Evolutionary conservation across 2,329 filamentous ascomycete species (phyloP), one percentile per base, ranked within the genome.

Genomic region (Trichoderma endophyticum): DNA sequence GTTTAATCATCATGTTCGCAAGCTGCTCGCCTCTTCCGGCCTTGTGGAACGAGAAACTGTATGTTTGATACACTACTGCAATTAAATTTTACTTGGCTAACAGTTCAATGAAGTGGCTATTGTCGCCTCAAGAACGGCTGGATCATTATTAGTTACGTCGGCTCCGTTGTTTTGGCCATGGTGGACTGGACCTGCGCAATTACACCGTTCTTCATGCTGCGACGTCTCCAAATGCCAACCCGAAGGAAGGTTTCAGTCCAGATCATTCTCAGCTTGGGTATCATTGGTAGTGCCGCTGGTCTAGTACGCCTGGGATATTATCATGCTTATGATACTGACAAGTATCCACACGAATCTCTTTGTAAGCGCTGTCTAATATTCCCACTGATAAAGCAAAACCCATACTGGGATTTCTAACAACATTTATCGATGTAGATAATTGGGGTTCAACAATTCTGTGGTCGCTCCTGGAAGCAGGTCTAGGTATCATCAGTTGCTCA

Each of bases 131-230:
- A 61, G 8, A 4, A 57, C 21, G 64, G 64, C 8, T 67, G 64
- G 64, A 54, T 67, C 64, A 67, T 57, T 21, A 67, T 67, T n/a
- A 67, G 64, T 30, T 67, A 67, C 8, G 43, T 30, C 51, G 64
- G 64, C 21, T 54, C 64, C 6, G 48, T 43, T 9, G 51, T 67
- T 32, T 32, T 54, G 8, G 64, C 43, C 32, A 56, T 43, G 4
- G 43, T 43, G n/a, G 64, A 67, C 32, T 57, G 51, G 64, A 56
- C 43, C 15, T 48, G 48, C 30, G 64, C 64, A 14, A 67, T 67
- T 6, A 67, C 64, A 1, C 51, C 64, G 4, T 67, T 67, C 34
- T 67, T 67, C 43, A 39, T 67, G 30, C 18, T 67, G 51, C 64
- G 64, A 34, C 26, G 54, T 28, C 51, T 67, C 1, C 64, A 67